These are phyloP conservation scores for Kodamaea ohmeri DNA, from an alignment of 1,139 yeast genomes.

Conservation along the genomic window DNA sequence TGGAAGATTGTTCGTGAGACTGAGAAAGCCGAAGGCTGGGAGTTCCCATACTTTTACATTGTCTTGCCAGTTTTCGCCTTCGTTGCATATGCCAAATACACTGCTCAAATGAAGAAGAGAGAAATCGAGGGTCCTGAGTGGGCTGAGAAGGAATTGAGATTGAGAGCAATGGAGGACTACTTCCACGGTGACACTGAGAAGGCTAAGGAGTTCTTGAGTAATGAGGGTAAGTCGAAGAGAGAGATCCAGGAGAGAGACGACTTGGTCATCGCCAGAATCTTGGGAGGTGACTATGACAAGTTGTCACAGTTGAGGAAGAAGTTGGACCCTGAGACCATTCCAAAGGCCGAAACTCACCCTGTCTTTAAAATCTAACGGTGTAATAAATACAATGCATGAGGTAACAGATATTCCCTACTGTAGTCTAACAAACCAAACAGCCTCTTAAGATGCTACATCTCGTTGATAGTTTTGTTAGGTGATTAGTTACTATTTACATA, in stretches of 20 bases:
- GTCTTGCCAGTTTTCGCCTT: constrained; percentile 60
- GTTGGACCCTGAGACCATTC: constrained; percentile 40
- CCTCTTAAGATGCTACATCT: too few species aligned
- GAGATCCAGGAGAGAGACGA: constrained; percentile 73
- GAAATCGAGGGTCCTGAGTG: constrained; percentile 58
- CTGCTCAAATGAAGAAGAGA: constrained; percentile 44
- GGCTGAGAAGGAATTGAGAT: constrained; percentile 81
- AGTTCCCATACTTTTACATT: constrained; percentile 66
- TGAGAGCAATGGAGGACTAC: constrained; percentile 69
- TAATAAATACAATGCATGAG: constrained; percentile 5
- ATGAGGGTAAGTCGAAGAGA: constrained; percentile 54
- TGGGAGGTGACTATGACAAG: constrained; percentile 82
- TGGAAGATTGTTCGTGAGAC: constrained; percentile 79
- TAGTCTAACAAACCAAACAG: too few species aligned
- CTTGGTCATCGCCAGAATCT: constrained; percentile 75
- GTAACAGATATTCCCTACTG: too few species aligned
- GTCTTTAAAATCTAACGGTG: constrained; percentile 29
- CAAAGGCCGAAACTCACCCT: constrained; percentile 36
- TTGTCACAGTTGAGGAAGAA: constrained; percentile 67
- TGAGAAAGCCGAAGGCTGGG: constrained; percentile 84
- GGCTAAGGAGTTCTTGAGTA: constrained; percentile 54
- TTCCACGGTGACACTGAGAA: constrained; percentile 62
- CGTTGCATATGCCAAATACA: constrained; percentile 45
- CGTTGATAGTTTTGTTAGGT: too few species aligned
- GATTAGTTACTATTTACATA: background rate